Percentiles rank a stretch among this genome's conserved stretches.
Evolutionary conservation across 148 eudicot genomes (phyloP).

Genomic region (Cornus florida): DNA sequence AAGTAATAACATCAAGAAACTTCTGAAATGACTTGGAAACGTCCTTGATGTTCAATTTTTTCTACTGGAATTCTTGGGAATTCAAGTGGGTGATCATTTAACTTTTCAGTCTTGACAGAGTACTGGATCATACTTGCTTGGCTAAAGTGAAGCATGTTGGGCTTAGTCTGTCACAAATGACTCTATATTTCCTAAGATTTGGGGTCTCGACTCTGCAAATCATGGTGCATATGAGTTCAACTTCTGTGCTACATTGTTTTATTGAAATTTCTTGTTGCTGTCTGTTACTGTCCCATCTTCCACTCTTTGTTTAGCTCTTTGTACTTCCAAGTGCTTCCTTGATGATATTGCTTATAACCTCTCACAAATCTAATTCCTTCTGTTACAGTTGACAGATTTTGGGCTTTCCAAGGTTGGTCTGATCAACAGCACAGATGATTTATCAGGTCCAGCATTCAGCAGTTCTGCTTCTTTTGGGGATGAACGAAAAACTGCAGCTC

Average conservation of each 20-base stretch:
- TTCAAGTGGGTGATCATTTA: background rate
- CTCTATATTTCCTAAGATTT: background rate
- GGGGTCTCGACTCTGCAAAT: background rate
- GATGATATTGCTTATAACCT: constrained; percentile 16
- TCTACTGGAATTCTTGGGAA: too few species aligned
- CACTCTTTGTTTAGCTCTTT: background rate
- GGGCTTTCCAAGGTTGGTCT: constrained; percentile 99
- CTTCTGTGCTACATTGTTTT: background rate
- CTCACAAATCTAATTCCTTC: constrained; percentile 45
- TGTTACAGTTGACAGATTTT: constrained; percentile 95
- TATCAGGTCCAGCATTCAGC: constrained; percentile 78
- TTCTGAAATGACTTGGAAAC: constrained; percentile 6
- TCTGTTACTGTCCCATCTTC: background rate
- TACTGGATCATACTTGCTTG: background rate
- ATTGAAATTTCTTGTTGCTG: background rate
- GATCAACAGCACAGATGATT: constrained; percentile 90
- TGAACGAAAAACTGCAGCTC: constrained; percentile 33
- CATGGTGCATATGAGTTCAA: background rate
- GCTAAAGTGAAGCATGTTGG: background rate
- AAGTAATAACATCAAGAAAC: background rate
- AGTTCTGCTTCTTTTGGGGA: constrained; percentile 56
- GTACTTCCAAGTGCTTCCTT: background rate
- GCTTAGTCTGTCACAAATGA: background rate
- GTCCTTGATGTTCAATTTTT: background rate
- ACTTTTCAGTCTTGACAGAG: background rate